These are phyloP conservation scores for Tardiomyces depauwii DNA, from an alignment of 1,139 yeast species.

Conservation along the genomic window DNA sequence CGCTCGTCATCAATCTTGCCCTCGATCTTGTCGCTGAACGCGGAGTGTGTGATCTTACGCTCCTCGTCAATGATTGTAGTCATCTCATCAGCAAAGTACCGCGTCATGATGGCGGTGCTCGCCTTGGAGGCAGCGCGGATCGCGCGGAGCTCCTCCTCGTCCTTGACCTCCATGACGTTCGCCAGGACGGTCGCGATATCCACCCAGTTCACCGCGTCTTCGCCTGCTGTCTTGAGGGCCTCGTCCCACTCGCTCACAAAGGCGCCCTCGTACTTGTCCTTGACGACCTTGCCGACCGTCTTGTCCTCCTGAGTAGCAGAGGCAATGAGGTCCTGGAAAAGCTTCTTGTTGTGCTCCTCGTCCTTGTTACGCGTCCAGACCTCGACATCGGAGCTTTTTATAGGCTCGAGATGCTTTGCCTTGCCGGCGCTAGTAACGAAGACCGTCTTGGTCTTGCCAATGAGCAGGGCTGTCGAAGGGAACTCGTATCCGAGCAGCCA, in stretches of 20 bases:
- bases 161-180: constrained; percentile 62
- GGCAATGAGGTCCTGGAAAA: constrained; percentile 38
- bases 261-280: constrained; percentile 74
- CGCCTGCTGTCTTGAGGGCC: constrained; percentile 23
- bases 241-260: constrained; percentile 61
- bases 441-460: constrained; percentile 49
- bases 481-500: constrained; percentile 95
- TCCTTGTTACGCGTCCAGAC: constrained; percentile 78
- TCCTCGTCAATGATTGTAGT: constrained; percentile 83
- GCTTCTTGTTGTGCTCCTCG: constrained; percentile 55
- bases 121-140: constrained; percentile 67
- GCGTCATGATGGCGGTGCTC: constrained; percentile 65
- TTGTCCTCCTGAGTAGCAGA: constrained; percentile 10
- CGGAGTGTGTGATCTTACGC: constrained; percentile 57
- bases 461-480: constrained; percentile 71
- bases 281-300: constrained; percentile 51
- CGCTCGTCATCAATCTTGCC: constrained; percentile 67
- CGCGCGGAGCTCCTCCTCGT: constrained; percentile 60
- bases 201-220: constrained; percentile 27
- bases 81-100: constrained; percentile 79
- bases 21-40: constrained; percentile 68
- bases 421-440: constrained; percentile 81
- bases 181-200: constrained; percentile 52
- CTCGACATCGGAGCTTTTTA: constrained; percentile 45
- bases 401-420: constrained; percentile 60